A percentile compares a stretch with the other conserved stretches of the same genome.
phyloP scores from a whole-genome alignment of 345 rosid genomes.

The Sisymbrium irio region DNA sequence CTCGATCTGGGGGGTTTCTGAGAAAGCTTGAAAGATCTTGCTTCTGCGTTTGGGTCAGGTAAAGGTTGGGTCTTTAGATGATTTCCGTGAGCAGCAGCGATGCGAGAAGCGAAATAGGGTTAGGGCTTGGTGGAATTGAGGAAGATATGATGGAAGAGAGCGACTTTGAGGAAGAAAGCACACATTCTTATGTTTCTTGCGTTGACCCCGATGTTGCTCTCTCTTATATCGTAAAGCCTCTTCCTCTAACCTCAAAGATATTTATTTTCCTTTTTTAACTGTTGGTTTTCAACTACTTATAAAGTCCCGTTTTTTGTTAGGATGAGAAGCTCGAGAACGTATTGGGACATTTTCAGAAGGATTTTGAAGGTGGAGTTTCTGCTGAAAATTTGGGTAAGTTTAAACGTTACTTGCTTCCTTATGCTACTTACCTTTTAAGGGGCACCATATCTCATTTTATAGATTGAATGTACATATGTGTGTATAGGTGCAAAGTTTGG shows the following conservation, averaged over 20 bases:
- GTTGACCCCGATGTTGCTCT: slow-evolving; percentile 75
- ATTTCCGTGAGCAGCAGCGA: slow-evolving; percentile 52
- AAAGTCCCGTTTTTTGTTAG: slow-evolving; percentile 23
- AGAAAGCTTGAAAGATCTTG: slow-evolving; percentile 7
- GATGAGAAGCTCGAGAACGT: slow-evolving; percentile 64
- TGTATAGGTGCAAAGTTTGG: slow-evolving; percentile 40
- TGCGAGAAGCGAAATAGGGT: slow-evolving; percentile 46
- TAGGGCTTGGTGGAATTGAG: slow-evolving; percentile 42
- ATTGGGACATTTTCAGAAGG: slow-evolving; percentile 71
- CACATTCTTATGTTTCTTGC: slow-evolving; percentile 50
- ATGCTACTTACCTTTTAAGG: neutral
- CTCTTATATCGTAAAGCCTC: slow-evolving; percentile 64
- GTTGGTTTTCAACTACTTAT: slow-evolving; percentile 16
- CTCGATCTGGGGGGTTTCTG: slow-evolving; percentile 22
- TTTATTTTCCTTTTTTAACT: neutral
- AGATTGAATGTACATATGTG: slow-evolving; percentile 26
- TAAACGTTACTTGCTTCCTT: slow-evolving; percentile 15
- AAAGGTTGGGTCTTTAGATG: slow-evolving; percentile 35
- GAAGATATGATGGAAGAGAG: slow-evolving; percentile 53
- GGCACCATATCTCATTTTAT: neutral
- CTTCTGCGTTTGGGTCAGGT: slow-evolving; percentile 28
- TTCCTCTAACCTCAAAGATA: neutral
- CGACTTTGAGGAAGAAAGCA: slow-evolving; percentile 68
- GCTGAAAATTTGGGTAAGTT: slow-evolving; percentile 71
- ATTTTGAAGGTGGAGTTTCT: slow-evolving; percentile 79